Conservation (phyloP, 495 filamentous ascomycete species). For the Haplographium delicatum region DNA sequence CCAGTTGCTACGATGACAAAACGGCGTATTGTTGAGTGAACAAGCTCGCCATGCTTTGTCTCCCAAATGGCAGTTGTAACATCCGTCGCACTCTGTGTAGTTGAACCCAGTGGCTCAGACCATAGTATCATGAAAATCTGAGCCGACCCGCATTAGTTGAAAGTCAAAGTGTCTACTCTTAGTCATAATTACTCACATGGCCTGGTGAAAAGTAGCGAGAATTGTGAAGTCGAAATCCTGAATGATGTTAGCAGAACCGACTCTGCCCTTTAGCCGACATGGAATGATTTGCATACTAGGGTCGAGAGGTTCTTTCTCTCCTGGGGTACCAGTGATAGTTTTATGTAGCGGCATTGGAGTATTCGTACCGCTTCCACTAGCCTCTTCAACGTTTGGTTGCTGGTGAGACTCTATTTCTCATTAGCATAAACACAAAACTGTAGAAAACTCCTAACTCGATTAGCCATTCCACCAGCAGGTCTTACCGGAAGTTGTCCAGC, state of each 20-base stretch:
- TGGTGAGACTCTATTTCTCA: background rate
- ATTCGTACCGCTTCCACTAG: background rate
- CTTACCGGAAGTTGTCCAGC: too few species aligned
- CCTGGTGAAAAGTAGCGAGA: background rate
- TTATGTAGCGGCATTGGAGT: background rate
- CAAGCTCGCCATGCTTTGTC: background rate
- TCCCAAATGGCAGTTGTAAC: background rate
- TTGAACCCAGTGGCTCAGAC: constrained; percentile 14
- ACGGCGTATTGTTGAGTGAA: constrained; percentile 8
- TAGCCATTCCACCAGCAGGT: too few species aligned
- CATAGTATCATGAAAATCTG: constrained; percentile 25
- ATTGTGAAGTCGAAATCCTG: constrained; percentile 1
- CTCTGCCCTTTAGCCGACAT: background rate
- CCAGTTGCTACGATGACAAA: constrained; percentile 13
- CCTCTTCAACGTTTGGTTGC: background rate
- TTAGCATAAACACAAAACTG: background rate
- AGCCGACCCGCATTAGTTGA: background rate
- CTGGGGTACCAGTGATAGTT: background rate
- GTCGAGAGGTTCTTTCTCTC: background rate
- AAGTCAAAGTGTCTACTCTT: background rate
- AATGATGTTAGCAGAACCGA: background rate
- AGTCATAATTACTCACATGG: background rate
- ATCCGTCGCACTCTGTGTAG: background rate
- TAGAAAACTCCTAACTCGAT: background rate
- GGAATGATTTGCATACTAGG: background rate